Evolutionary conservation across 208 protist species (phyloP), one percentile per base, ranked within the genome.

Genomic region (Naegleria gruberi): DNA sequence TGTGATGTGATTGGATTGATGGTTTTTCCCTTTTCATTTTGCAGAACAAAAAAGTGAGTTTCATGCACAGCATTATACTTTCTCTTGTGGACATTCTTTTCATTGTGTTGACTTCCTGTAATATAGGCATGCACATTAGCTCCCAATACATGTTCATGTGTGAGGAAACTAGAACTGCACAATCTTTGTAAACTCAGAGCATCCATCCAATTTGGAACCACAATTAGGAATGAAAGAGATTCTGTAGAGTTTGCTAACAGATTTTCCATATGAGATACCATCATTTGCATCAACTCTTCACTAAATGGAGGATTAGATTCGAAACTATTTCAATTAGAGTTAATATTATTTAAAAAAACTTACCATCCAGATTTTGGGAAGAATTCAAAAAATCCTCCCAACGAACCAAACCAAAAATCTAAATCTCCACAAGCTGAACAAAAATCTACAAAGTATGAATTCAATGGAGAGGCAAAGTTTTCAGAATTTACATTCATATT

Each of bases 281-380:
- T 92, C 0, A 26, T 15, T 4, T 90, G 6, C 55, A 93, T 88
- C 5, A 92, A n/a, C 82, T 92, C 90, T 37, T 92, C 90, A 47
- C 81, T 90, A 90, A 93, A 93, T 12, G 92, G 92, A 57, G 92
- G 91, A 74, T 92, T 92, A 4, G 90, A 51, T 90, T 93, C 92
- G 89, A 93, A 83, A n/a, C 55, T 73, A 55, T 55, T 55, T 55
- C 46, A 55, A 55, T 55, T 55, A 5, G 15, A 55, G 5, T 55
- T 19, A 5, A 55, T 55, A 55, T 19, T 19, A 55, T 15, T 19
- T 15, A 55, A 15, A 73, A 73, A 73, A 5, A 73, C 55, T n/a
- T 73, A 93, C 45, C 42, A 77, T 45, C 92, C 92, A 34, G 82
- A 26, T 0, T 5, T 23, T 0, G 92, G 92, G 2, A 37, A 91